These are phyloP conservation scores for Cephaloascus albidus DNA, from an alignment of 805 yeast genomes.

Conservation along the genomic window DNA sequence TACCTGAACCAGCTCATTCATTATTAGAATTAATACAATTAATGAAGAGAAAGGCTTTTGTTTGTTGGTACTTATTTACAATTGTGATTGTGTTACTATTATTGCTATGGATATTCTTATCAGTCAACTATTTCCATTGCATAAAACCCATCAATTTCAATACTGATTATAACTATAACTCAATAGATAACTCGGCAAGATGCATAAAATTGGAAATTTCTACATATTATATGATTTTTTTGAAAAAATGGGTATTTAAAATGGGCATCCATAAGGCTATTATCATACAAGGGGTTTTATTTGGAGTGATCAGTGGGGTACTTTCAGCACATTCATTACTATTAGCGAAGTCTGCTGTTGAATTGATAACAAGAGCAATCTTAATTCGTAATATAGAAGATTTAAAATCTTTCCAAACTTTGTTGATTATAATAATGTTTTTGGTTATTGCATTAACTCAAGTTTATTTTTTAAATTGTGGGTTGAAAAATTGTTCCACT, in stretches of 20 bases:
- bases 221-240: background rate
- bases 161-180: slow-evolving; percentile 31
- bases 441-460: slow-evolving; percentile 61
- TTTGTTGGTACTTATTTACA: slow-evolving; percentile 44
- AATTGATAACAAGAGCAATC: slow-evolving; percentile 43
- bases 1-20: slow-evolving; percentile 42
- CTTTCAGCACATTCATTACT: slow-evolving; percentile 80
- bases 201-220: background rate
- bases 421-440: slow-evolving; percentile 45
- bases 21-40: slow-evolving; percentile 36
- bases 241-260: no score
- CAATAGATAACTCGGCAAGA: background rate
- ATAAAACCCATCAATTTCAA: slow-evolving; percentile 56
- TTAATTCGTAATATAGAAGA: slow-evolving; percentile 16
- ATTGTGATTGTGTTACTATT: slow-evolving; percentile 15
- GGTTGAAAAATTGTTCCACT: slow-evolving; percentile 61
- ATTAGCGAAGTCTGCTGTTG: slow-evolving; percentile 79
- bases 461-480: slow-evolving; percentile 64
- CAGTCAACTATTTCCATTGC: background rate
- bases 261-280: slow-evolving; percentile 9
- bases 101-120: slow-evolving; percentile 14
- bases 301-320: slow-evolving; percentile 65
- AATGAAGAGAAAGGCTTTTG: slow-evolving; percentile 34
- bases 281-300: slow-evolving; percentile 46
- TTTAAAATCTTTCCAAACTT: slow-evolving; percentile 22